These are phyloP conservation scores for Bimuria novae-zelandiae DNA, from an alignment of 2,329 filamentous ascomycete genomes.

Conservation along the genomic window DNA sequence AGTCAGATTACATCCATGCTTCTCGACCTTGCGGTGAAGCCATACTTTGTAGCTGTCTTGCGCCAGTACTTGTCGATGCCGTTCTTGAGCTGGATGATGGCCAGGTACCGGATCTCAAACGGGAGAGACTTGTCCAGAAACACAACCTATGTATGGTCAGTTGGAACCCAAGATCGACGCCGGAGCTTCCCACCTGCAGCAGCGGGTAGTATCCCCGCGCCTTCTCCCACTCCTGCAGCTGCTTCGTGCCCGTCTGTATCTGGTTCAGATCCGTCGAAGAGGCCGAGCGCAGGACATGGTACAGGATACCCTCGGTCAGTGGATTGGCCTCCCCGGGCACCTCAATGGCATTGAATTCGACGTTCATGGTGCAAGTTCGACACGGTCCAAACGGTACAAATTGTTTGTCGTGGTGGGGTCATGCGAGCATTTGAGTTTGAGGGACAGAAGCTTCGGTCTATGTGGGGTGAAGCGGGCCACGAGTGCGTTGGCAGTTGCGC, in stretches of 20 bases:
- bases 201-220: conserved; percentile 54
- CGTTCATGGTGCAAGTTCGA: conserved; percentile 28
- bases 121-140: conserved; percentile 82
- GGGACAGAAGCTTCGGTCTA: neutral
- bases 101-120: conserved; percentile 79
- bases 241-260: conserved; percentile 57
- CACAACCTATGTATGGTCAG: conserved; percentile 61
- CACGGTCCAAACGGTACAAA: neutral
- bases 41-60: conserved; percentile 70
- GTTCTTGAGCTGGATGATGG: conserved; percentile 94
- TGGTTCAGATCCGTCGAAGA: conserved; percentile 54
- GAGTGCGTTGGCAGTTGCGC: neutral
- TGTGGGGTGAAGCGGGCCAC: neutral
- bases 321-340: conserved; percentile 77
- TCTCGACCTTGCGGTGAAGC: neutral
- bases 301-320: conserved; percentile 53
- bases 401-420: conserved; percentile 20
- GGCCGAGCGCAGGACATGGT: conserved; percentile 55
- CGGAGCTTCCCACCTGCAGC: conserved; percentile 43
- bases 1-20: conserved; percentile 14
- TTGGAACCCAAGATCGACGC: neutral
- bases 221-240: conserved; percentile 58
- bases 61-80: conserved; percentile 96
- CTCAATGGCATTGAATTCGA: conserved; percentile 62
- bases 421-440: conserved; percentile 3